Percentiles rank a stretch among this genome's conserved stretches.
phyloP scores from a whole-genome alignment of 1,284 basidiomycete species.

The Tranzscheliella williamsii region DNA sequence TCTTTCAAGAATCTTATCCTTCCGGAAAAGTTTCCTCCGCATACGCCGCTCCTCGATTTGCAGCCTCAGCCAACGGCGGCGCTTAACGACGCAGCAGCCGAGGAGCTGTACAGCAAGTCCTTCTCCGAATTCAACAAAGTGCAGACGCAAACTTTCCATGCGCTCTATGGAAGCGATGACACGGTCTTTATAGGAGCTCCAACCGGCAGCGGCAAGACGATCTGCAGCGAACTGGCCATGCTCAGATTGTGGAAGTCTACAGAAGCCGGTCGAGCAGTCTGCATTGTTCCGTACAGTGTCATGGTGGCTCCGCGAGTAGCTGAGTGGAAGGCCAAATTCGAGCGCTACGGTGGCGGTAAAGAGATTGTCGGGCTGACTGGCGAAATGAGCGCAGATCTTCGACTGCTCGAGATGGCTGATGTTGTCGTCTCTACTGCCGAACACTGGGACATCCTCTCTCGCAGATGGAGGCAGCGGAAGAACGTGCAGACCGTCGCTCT shows the following conservation, averaged over 20 bases:
- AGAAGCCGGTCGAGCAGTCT: conserved; percentile 79
- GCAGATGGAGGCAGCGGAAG: conserved; percentile 94
- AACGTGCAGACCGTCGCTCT: conserved; percentile 92
- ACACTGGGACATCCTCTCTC: conserved; percentile 94
- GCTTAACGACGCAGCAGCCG: conserved; percentile 87
- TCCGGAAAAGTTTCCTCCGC: conserved; percentile 92
- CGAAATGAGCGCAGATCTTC: conserved; percentile 89
- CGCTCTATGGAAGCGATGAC: conserved; percentile 91
- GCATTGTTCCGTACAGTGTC: conserved; percentile 93
- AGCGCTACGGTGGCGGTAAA: conserved; percentile 79
- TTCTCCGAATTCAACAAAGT: conserved; percentile 95
- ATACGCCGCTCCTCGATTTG: conserved; percentile 88
- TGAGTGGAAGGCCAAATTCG: conserved; percentile 88
- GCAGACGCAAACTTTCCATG: conserved; percentile 98
- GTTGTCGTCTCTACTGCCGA: conserved; percentile 86
- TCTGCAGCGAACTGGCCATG: conserved; percentile 94
- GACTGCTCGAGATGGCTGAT: conserved; percentile 74
- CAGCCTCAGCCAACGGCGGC: conserved; percentile 87
- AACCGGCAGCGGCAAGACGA: conserved; percentile 93
- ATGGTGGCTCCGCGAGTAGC: conserved; percentile 88
- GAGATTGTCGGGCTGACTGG: conserved; percentile 90
- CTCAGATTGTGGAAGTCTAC: conserved; percentile 86
- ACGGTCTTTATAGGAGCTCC: conserved; percentile 95
- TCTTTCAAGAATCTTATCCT: conserved; percentile 98
- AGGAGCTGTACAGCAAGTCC: conserved; percentile 72